Evolutionary conservation across 441 rosid genomes (phyloP), one percentile per base, ranked within the genome.

Genomic region (Erodium chrysanthum): DNA sequence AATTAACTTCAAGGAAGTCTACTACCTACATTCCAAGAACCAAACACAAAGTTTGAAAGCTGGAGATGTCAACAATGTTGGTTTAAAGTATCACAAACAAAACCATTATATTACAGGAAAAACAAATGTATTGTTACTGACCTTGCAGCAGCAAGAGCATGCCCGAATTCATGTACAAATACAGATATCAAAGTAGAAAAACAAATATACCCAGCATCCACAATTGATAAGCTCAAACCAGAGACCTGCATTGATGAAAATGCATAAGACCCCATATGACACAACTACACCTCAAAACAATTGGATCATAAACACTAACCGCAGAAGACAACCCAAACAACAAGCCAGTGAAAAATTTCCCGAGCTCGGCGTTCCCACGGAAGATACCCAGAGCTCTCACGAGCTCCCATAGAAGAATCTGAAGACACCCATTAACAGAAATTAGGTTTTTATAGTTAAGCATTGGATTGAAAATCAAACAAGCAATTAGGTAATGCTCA

Each of bases 91-190:
- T 35, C 9, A 35, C 5, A 35, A 35, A 7, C 6, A 60, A 52
- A 61, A 29, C 20, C 33, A 27, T 12, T 31, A 23, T 20, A 42
- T 42, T 1, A 23, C 2, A 66, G 27, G 29, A 0, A 31, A 67
- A 8, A 42, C 1, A 40, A 35, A 15, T 23, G 40, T 46, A 15
- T 59, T 37, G 70, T 2, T 44, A 59, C 68, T 48, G 35, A 83
- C 86, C 88, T 83, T 4, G 91, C 86, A 73, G 87, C 87, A 66
- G 86, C 86, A 44, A 87, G 61, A 59, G 96, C 95, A 68, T 92
- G 98, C 6, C 98, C 98, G 18, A 88, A 71, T 75, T 92, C 96
- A 79, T 88, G 98, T 37, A 81, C 75, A 11, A 78, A 79, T 48
- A 92, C 92, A 12, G 98, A 83, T n/a, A 90, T 63, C 69, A 82